Base-by-base conservation (phyloP, 495 filamentous ascomycete species). In the Talaromyces stipitatus region DNA sequence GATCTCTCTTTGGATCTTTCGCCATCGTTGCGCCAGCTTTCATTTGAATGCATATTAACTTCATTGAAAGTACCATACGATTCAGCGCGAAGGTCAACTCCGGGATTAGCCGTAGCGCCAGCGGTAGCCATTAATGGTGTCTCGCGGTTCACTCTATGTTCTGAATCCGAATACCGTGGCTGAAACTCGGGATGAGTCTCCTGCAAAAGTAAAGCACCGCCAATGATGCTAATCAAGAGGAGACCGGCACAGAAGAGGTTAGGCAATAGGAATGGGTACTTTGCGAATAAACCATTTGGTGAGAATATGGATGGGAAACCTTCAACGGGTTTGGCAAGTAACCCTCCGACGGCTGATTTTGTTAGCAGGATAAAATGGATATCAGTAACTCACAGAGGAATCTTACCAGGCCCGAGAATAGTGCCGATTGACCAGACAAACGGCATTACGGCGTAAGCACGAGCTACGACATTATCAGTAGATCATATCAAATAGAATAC, bases 361-460 rank as follows among this genome's bases (percentile, higher is more conserved):
- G 27, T 72, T 66, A 67, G 68, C 51, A 59, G 20, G 46, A 33
- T 2, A 14, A 1, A 0, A 4, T 18, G 55, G 18, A 46, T 3
- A 9, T 36, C n/a, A 24, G 22, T 26, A 10, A 27, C 12, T 11
- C 2, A 38, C 26, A 38, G 22, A 45, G 41, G 10, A 29, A 22
- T 27, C 69, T 59, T 69, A 76, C 74, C 74, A 60, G 89, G 89
- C 5, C 90, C 90, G 56, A 92, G 80, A 56, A 92, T 92, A 18
- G 88, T 91, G 30, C 89, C 90, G 57, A 95, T 85, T 26, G 82
- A 86, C 90, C 89, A 95, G 28, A 92, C 86, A 67, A 92, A 92
- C 11, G 89, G 90, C 89, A 92, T 86, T 28, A 94, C 80, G 6
- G 89, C 85, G 68, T 87, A 94, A 22, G 88, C 89, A 61, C 82